Evolutionary conservation across 805 yeast genomes (phyloP).

Genomic region (Phaffomyces antillensis): DNA sequence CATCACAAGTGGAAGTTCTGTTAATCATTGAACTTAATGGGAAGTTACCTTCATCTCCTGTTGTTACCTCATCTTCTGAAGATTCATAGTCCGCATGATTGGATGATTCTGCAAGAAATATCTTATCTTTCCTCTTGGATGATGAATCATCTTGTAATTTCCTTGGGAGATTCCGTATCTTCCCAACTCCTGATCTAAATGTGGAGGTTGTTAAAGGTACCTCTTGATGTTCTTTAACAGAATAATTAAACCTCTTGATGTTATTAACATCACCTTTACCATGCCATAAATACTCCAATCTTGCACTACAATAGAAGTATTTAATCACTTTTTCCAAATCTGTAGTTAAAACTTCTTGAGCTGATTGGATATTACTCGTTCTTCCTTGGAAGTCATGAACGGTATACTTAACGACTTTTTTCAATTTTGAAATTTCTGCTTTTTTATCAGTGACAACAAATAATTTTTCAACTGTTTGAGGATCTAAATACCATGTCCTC

Average conservation of each 20-base stretch:
- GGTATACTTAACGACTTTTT: constrained; percentile 63
- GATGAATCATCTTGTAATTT: constrained; percentile 17
- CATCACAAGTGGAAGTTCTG: neutral
- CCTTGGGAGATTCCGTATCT: constrained; percentile 19
- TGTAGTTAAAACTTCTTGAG: constrained; percentile 32
- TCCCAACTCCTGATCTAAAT: constrained; percentile 8
- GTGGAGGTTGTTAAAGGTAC: constrained; percentile 6
- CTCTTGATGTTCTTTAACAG: neutral
- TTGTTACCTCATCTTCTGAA: neutral
- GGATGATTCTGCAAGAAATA: neutral
- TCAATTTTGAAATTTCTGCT: constrained; percentile 42
- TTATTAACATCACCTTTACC: constrained; percentile 41
- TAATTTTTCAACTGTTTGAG: constrained; percentile 43
- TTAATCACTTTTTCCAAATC: constrained; percentile 27
- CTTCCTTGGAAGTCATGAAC: constrained; percentile 57
- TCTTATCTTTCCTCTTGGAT: constrained; percentile 1
- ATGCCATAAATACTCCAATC: constrained; percentile 38
- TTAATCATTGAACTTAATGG: neutral
- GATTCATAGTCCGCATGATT: constrained; percentile 1
- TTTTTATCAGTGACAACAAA: constrained; percentile 40
- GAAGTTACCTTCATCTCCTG: neutral
- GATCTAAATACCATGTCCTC: constrained; percentile 47
- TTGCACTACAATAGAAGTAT: constrained; percentile 25
- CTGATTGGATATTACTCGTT: constrained; percentile 26
- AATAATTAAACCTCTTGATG: constrained; percentile 18